Evolutionary conservation across 78 protist genomes (phyloP).

Genomic region (Dictyostelium brefeldianum): DNA sequence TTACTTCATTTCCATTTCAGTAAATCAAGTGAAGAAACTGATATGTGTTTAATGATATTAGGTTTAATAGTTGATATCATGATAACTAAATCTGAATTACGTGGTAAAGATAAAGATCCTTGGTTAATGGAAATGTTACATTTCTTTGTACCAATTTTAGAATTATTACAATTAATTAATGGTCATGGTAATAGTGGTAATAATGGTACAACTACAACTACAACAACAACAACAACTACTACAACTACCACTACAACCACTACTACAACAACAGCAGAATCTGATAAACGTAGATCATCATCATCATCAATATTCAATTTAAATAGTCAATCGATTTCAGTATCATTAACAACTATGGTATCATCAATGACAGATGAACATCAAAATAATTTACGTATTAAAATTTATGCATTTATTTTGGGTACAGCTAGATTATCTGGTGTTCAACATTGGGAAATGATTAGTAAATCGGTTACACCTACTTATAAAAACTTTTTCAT

Average conservation of each 20-base stretch:
- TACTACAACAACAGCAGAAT: not conserved
- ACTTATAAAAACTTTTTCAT: constrained; percentile 52
- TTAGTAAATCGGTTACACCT: constrained; percentile 19
- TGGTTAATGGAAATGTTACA: constrained; percentile 68
- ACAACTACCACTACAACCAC: not conserved
- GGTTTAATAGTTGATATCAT: constrained; percentile 68
- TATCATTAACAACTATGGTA: constrained; percentile 32
- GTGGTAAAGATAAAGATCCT: constrained; percentile 64
- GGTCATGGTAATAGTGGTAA: not conserved
- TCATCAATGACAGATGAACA: constrained; percentile 49
- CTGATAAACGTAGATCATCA: constrained; percentile 41
- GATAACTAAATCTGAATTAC: constrained; percentile 61
- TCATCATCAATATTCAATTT: not conserved
- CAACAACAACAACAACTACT: not conserved
- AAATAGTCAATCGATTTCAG: not conserved
- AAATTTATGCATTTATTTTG: constrained; percentile 64
- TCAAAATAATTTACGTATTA: constrained; percentile 44
- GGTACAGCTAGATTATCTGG: constrained; percentile 70
- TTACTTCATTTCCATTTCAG: constrained; percentile 71
- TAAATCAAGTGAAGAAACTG: constrained; percentile 75
- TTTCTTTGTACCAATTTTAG: constrained; percentile 72
- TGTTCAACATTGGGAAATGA: constrained; percentile 79
- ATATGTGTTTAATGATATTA: constrained; percentile 55
- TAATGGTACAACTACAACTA: not conserved
- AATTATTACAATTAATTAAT: constrained; percentile 51